These are phyloP conservation scores for Pythium plurisporium DNA, from an alignment of 352 stramenopile species.

Conservation along the genomic window DNA sequence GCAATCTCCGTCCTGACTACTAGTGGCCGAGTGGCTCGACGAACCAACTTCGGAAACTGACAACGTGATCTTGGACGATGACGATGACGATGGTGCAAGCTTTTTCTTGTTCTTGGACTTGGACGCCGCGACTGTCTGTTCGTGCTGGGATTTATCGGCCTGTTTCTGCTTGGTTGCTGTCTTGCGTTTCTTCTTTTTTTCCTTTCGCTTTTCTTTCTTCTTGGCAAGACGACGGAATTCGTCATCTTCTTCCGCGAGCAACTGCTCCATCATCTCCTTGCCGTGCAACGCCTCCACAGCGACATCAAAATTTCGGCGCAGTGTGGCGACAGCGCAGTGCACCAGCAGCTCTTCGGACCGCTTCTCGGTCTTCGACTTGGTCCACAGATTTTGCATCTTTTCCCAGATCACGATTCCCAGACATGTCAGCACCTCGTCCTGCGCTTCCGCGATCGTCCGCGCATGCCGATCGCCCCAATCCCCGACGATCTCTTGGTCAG, in stretches of 20 bases:
- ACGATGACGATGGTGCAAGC: slow-evolving; percentile 8
- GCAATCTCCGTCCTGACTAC: slow-evolving; percentile 28
- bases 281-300: slow-evolving; percentile 80
- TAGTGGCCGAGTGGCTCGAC: slow-evolving; percentile 31
- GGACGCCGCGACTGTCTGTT: slow-evolving; percentile 15
- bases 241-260: slow-evolving; percentile 81
- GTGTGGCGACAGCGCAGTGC: slow-evolving; percentile 67
- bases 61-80: slow-evolving; percentile 17
- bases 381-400: slow-evolving; percentile 83
- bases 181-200: slow-evolving; percentile 89
- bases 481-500: slow-evolving; percentile 77
- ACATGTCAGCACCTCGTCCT: slow-evolving; percentile 85
- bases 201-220: slow-evolving; percentile 87
- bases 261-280: slow-evolving; percentile 84
- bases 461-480: slow-evolving; percentile 82
- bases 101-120: slow-evolving; percentile 27
- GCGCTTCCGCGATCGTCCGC: slow-evolving; percentile 77
- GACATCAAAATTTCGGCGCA: slow-evolving; percentile 81
- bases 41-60: slow-evolving; percentile 21
- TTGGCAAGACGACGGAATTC: slow-evolving; percentile 67
- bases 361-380: slow-evolving; percentile 70
- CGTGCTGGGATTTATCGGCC: slow-evolving; percentile 32
- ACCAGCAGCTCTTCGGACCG: slow-evolving; percentile 73
- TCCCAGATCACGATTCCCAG: slow-evolving; percentile 87
- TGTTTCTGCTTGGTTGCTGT: slow-evolving; percentile 70